These are phyloP conservation scores for Colletotrichum filicis DNA, from an alignment of 2,329 filamentous ascomycete genomes.

Conservation along the genomic window DNA sequence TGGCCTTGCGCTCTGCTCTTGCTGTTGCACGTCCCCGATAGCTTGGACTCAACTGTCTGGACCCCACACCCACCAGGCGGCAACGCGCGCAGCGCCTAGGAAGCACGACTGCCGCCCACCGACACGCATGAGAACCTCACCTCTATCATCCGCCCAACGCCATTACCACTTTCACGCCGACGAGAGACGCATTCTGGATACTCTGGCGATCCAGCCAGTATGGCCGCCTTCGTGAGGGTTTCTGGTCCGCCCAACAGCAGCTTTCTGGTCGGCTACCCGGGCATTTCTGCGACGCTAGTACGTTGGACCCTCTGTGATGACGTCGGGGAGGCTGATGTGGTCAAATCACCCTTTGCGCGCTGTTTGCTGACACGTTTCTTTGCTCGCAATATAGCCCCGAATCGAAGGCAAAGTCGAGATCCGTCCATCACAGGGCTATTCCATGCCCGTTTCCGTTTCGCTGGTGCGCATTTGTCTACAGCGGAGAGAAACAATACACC, in stretches of 20 bases:
- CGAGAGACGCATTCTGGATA: slow-evolving; percentile 10
- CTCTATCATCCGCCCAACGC: slow-evolving; percentile 12
- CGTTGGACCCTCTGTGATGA: slow-evolving; percentile 50
- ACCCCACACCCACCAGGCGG: slow-evolving; percentile 35
- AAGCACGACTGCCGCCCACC: slow-evolving; percentile 35
- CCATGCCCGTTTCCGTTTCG: slow-evolving; percentile 89
- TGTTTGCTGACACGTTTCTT: slow-evolving; percentile 9
- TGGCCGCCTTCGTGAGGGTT: slow-evolving; percentile 91
- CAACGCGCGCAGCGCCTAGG: slow-evolving; percentile 35
- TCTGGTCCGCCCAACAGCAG: slow-evolving; percentile 97
- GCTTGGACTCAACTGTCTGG: slow-evolving; percentile 33
- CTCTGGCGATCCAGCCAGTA: slow-evolving; percentile 42
- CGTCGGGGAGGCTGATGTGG: slow-evolving; percentile 28
- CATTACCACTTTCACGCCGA: slow-evolving; percentile 7
- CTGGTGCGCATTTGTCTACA: slow-evolving; percentile 95
- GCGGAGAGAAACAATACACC: slow-evolving; percentile 95
- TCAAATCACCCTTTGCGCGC: slow-evolving; percentile 28
- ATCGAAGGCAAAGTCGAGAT: slow-evolving; percentile 99
- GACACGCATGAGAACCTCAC: slow-evolving; percentile 35
- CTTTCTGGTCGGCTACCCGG: slow-evolving; percentile 96
- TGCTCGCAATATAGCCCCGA: slow-evolving; percentile 72
- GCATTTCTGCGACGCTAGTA: slow-evolving; percentile 97
- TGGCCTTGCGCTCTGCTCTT: slow-evolving; percentile 30
- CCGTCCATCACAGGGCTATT: slow-evolving; percentile 84
- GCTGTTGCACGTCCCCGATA: slow-evolving; percentile 30